These are phyloP conservation scores for Starmerella sp. DNA, from an alignment of 805 yeast genomes.

Conservation along the genomic window DNA sequence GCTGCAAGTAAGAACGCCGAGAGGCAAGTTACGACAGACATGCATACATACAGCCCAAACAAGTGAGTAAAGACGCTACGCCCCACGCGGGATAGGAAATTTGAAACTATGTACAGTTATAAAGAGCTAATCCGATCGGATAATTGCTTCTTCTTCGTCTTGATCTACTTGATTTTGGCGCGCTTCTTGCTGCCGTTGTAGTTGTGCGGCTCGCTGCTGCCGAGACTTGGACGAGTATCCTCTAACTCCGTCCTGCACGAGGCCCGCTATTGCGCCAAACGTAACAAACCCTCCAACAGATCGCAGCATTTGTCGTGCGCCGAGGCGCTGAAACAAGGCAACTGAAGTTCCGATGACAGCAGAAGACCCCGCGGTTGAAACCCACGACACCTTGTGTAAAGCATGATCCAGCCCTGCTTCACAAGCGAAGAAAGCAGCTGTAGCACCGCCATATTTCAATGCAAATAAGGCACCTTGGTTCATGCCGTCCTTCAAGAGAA, in stretches of 20 bases:
- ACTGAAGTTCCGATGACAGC: conserved; percentile 41
- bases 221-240: conserved; percentile 2
- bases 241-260: conserved; percentile 46
- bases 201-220: not conserved
- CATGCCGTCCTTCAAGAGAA: conserved; percentile 48
- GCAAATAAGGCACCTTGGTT: conserved; percentile 38
- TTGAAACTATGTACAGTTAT: not conserved
- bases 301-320: conserved; percentile 24
- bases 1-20: no score
- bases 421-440: conserved; percentile 42
- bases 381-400: conserved; percentile 45
- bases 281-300: conserved; percentile 40
- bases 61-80: no score
- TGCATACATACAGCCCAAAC: no score
- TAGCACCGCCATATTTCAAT: conserved; percentile 35
- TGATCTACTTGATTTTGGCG: not conserved
- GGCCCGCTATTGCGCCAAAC: conserved; percentile 52
- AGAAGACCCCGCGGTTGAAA: conserved; percentile 53
- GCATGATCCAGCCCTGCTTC: conserved; percentile 52
- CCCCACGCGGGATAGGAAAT: no score
- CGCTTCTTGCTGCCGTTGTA: not conserved
- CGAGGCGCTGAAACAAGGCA: conserved; percentile 35
- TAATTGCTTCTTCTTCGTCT: not conserved
- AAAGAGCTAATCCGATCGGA: not conserved
- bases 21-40: no score